A percentile compares a stretch with the other conserved stretches of the same genome.
Evolutionary conservation across 305 asterid species (phyloP).

Genomic region (Fraxinus xanthoxyloides): DNA sequence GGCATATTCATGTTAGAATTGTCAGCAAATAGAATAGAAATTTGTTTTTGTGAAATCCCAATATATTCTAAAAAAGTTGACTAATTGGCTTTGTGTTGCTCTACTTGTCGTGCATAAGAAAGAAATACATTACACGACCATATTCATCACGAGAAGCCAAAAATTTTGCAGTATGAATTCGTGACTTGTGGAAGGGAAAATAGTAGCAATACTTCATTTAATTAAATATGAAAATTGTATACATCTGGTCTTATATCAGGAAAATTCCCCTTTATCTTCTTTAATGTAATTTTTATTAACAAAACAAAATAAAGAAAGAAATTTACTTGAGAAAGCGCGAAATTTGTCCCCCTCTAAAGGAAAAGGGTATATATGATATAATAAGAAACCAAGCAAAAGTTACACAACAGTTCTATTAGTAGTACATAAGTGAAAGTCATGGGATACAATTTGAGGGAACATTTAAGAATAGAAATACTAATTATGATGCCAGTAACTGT

Average conservation of each 20-base stretch:
- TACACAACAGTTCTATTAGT: background rate
- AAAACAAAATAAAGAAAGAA: background rate
- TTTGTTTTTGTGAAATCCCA: background rate
- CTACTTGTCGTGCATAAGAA: background rate
- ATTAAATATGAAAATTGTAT: background rate
- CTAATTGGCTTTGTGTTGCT: background rate
- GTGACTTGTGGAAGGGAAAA: background rate
- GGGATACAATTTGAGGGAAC: background rate
- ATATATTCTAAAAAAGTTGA: background rate
- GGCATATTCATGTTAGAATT: constrained; percentile 17
- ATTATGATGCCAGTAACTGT: constrained; percentile 13
- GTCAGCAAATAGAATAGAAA: constrained; percentile 2
- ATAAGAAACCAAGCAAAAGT: background rate
- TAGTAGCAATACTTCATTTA: background rate
- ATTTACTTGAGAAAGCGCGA: background rate
- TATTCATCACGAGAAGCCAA: background rate
- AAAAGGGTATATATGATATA: background rate
- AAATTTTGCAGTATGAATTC: background rate
- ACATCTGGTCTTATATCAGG: background rate
- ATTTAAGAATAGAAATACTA: background rate
- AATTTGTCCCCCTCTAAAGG: background rate
- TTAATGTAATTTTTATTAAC: background rate
- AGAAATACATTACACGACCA: background rate
- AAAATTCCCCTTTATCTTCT: background rate
- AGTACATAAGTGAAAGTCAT: background rate